These are phyloP conservation scores for Cenchrus purpureus DNA, from an alignment of 176 grass and related monocot species.

Conservation along the genomic window DNA sequence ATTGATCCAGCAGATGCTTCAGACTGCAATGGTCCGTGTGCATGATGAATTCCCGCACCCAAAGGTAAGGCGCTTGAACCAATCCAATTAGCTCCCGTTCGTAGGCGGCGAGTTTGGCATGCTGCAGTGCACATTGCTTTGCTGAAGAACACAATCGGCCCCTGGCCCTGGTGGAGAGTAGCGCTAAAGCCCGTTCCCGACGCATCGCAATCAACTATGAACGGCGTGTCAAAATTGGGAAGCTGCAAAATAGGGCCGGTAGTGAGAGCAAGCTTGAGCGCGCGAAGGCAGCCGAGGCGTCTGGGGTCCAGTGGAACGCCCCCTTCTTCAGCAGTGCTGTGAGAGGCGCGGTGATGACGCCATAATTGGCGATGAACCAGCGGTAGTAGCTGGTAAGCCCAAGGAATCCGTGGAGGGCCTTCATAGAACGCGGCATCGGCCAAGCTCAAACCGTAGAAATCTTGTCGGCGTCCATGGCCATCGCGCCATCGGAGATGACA, in stretches of 20 bases:
- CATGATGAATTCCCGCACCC: no score
- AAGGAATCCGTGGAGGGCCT: not conserved
- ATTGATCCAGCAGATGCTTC: not conserved
- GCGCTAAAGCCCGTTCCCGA: not conserved
- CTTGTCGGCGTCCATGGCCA: no score
- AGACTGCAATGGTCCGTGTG: not conserved
- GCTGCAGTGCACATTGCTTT: not conserved
- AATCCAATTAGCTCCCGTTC: not conserved
- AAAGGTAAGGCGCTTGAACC: not conserved
- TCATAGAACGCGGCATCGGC: no score
- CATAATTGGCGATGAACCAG: not conserved
- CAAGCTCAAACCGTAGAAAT: no score
- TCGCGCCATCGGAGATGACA: no score
- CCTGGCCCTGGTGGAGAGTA: not conserved
- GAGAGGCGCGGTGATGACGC: no score
- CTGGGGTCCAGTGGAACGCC: not conserved
- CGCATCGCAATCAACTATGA: not conserved
- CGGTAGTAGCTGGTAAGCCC: not conserved
- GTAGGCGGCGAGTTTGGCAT: not conserved
- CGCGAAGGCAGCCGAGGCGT: not conserved
- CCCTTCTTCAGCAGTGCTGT: no score
- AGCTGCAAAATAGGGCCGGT: not conserved
- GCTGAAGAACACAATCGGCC: not conserved
- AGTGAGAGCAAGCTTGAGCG: not conserved
- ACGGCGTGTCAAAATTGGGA: not conserved